A percentile compares a stretch with the other conserved stretches of the same genome.
phyloP scores from a whole-genome alignment of 108 stramenopile genomes.

The Discostella stelligeroides region DNA sequence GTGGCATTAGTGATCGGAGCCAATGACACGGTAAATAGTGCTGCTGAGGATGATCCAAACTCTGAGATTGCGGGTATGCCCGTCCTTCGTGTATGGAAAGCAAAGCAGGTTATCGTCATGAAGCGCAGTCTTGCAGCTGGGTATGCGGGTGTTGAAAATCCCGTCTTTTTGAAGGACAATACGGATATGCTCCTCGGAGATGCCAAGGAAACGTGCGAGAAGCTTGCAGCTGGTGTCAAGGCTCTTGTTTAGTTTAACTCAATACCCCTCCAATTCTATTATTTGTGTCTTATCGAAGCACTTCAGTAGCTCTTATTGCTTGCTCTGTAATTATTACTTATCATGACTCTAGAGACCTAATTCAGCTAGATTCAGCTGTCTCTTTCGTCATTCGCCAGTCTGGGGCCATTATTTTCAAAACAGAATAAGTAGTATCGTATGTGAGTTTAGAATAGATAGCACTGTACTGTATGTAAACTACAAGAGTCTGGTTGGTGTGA shows the following conservation, averaged over 20 bases:
- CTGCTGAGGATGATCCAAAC: slow-evolving; percentile 98
- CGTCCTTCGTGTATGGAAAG: slow-evolving; percentile 96
- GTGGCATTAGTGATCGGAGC: slow-evolving; percentile 96
- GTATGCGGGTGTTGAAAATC: slow-evolving; percentile 99
- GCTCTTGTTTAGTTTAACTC: slow-evolving; percentile 34
- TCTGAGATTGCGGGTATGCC: slow-evolving; percentile 96
- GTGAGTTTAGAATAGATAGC: too few relatives aligned
- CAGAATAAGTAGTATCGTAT: too few relatives aligned
- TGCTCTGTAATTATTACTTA: too few relatives aligned
- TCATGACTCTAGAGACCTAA: too few relatives aligned
- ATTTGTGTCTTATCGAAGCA: too few relatives aligned
- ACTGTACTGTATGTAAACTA: too few relatives aligned
- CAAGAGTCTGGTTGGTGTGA: too few relatives aligned
- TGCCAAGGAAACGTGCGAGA: slow-evolving; percentile 94
- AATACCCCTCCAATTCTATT: too few relatives aligned
- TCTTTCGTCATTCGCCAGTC: too few relatives aligned
- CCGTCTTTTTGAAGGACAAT: slow-evolving; percentile 98
- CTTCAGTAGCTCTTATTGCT: too few relatives aligned
- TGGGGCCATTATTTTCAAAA: too few relatives aligned
- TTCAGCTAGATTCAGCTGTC: too few relatives aligned
- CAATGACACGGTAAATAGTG: slow-evolving; percentile 98
- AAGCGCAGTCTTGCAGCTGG: slow-evolving; percentile 97
- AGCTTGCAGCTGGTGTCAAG: slow-evolving; percentile 84
- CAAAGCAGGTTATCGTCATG: slow-evolving; percentile 99
- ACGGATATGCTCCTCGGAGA: slow-evolving; percentile 97